These are phyloP conservation scores for Nicotiana tabacum DNA, from an alignment of 257 asterid genomes.

Conservation along the genomic window DNA sequence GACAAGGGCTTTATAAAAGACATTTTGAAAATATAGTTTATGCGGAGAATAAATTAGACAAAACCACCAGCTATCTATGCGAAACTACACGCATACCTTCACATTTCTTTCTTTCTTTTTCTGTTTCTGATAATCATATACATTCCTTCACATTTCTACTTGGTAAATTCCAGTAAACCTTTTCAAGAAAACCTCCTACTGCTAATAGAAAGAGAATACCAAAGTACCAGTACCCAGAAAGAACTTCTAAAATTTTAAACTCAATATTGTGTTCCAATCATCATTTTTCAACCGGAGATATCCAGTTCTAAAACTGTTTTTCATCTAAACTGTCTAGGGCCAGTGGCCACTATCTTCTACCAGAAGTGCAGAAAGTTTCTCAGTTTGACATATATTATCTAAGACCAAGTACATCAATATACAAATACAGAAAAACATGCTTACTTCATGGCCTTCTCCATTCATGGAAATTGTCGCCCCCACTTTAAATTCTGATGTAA, in stretches of 20 bases:
- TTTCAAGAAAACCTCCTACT: background rate
- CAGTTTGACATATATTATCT: background rate
- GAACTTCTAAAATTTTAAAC: background rate
- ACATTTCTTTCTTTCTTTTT: conserved; percentile 1
- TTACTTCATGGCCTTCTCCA: conserved; percentile 65
- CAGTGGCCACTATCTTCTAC: background rate
- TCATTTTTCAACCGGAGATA: background rate
- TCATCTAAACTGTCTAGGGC: background rate
- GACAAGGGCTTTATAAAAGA: background rate
- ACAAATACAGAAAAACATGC: conserved; percentile 17
- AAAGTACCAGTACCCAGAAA: background rate
- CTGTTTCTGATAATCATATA: background rate
- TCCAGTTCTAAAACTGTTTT: background rate
- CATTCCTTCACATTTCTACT: background rate
- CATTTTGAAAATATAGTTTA: background rate
- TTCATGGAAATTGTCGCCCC: conserved; percentile 31
- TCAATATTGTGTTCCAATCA: background rate
- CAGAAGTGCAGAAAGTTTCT: background rate
- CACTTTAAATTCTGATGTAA: conserved; percentile 26
- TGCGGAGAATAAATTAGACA: background rate
- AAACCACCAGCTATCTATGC: background rate
- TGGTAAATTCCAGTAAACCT: background rate
- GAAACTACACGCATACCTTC: background rate
- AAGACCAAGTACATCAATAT: background rate
- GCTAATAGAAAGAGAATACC: background rate